A percentile compares a stretch with the other conserved stretches of the same genome.
Evolutionary conservation across 768 basidiomycete species (phyloP).

Genomic region (Sistotremastrum niveocremeum): DNA sequence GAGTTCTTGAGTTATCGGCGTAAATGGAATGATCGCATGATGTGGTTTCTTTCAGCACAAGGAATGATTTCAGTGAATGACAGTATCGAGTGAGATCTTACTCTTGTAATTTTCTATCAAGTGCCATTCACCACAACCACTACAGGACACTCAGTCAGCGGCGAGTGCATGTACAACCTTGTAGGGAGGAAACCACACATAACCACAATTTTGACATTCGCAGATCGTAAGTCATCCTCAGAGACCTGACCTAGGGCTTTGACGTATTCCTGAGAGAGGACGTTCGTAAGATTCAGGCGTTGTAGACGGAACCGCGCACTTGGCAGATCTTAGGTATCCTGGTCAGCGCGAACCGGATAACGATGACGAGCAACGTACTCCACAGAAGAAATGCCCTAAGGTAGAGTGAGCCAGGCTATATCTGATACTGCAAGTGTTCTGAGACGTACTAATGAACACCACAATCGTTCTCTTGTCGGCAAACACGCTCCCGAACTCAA

Average conservation of each 20-base stretch:
- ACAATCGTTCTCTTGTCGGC: conserved; percentile 37
- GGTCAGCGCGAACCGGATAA: background rate
- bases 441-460: conserved; percentile 43
- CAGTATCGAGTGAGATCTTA: conserved; percentile 8
- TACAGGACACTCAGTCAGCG: too few species aligned
- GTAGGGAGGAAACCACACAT: conserved; percentile 12
- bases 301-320: conserved; percentile 15
- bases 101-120: conserved; percentile 37
- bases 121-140: conserved; percentile 45
- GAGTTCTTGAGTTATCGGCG: conserved; percentile 45
- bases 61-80: background rate
- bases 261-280: conserved; percentile 31
- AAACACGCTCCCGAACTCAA: conserved; percentile 41
- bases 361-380: conserved; percentile 24
- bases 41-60: conserved; percentile 28
- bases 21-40: conserved; percentile 37
- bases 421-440: background rate
- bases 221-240: conserved; percentile 24
- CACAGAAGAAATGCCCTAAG: conserved; percentile 54
- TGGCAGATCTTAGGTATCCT: conserved; percentile 24
- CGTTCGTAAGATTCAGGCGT: background rate
- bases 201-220: conserved; percentile 30
- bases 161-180: too few species aligned
- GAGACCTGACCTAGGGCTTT: conserved; percentile 30
- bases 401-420: background rate